Evolutionary conservation across 805 yeast species (phyloP), one percentile per base, ranked within the genome.

Genomic region (Lachancea quebecensis): DNA sequence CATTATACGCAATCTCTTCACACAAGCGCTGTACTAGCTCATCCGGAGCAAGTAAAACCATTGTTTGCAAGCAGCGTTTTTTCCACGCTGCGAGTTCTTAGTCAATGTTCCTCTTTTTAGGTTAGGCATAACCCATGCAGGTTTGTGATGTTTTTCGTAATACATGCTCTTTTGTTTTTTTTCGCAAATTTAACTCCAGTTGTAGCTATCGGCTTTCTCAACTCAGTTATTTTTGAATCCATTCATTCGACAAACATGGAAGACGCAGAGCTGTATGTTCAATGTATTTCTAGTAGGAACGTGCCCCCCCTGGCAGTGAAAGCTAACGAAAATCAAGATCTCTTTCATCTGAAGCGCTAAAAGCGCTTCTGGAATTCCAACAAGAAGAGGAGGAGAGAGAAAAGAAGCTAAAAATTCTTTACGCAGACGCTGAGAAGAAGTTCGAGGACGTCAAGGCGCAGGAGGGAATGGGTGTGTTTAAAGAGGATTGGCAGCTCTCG

Each of bases 401-500:
- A 14, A 75, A 75, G 47, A 72, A 75, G 46, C 84, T 86, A 58
- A 74, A 73, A 39, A 64, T 72, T 43, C 59, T 87, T 42, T 72
- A 70, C 50, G 59, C 70, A 44, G 66, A 70, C 43, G 85, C 90
- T 9, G 88, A 85, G 52, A 73, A 75, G 29, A 56, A 54, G 21
- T 60, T 55, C 28, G 62, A 64, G 41, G 53, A 54, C 12, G 55
- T 60, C 25, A 58, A 58, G 47, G 56, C 51, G 34, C 53, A 62
- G 29, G 64, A 75, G 44, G 76, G 80, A 16, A 90, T 90, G 64
- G 86, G 82, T 43, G 71, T 78, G 33, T 89, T 89, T 63, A 73
- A 84, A 58, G 96, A 89, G 64, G 95, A 89, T 65, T 89, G 97
- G 97, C 93, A 87, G 58, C 71, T 90, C 33, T 87, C 95, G 1